A percentile compares a stretch with the other conserved stretches of the same genome.
Evolutionary conservation across 2,329 filamentous ascomycete genomes (phyloP).

Genomic region (Cladosporium sp.): DNA sequence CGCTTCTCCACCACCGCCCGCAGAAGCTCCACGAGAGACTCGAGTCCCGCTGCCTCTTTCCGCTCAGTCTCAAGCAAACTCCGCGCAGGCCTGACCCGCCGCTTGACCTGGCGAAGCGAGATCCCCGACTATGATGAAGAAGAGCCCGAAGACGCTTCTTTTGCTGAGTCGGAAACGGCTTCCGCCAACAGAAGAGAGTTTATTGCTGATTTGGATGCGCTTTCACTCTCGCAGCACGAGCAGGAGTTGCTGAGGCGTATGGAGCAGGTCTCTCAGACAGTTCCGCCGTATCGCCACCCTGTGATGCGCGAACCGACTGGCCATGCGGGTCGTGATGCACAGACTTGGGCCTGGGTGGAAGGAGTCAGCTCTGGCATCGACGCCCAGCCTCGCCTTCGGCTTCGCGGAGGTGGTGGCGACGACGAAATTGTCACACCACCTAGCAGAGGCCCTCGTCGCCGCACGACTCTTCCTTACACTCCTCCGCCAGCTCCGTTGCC

Average conservation of each 20-base stretch:
- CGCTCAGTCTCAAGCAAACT: background rate
- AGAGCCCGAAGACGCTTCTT: background rate
- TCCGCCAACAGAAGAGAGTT: background rate
- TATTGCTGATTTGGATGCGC: background rate
- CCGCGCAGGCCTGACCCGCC: background rate
- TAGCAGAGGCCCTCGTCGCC: background rate
- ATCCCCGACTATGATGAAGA: background rate
- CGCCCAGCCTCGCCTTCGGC: background rate
- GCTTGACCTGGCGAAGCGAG: background rate
- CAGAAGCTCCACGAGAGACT: background rate
- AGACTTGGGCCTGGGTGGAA: background rate
- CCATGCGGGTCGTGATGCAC: too few relatives aligned
- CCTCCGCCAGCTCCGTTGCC: background rate
- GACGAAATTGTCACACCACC: background rate
- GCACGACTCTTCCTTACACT: background rate
- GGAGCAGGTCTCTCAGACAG: background rate
- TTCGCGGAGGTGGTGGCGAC: background rate
- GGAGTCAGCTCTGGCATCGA: background rate
- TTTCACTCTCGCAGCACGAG: background rate
- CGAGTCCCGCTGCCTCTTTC: background rate
- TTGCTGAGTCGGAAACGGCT: background rate
- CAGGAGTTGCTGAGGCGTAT: background rate
- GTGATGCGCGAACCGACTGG: too few relatives aligned
- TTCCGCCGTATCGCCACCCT: background rate
- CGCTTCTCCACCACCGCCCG: too few relatives aligned